These are phyloP conservation scores for Naganishia vishniacii DNA, from an alignment of 768 basidiomycete genomes.

Conservation along the genomic window DNA sequence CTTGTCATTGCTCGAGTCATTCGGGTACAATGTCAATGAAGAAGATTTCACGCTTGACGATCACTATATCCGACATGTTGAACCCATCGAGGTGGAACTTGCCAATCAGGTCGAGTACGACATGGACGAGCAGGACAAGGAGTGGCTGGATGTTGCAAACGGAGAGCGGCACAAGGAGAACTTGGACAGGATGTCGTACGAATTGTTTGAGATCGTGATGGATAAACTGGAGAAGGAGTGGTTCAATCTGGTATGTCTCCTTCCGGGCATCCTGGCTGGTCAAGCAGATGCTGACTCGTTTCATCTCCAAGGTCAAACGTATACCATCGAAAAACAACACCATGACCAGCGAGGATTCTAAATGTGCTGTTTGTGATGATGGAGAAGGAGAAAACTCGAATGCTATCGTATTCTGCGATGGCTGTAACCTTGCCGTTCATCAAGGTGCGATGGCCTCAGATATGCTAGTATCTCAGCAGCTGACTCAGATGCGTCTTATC, in stretches of 20 bases:
- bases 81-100: slow-evolving; percentile 87
- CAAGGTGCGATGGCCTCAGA: slow-evolving; percentile 64
- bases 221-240: slow-evolving; percentile 98
- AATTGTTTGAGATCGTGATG: slow-evolving; percentile 92
- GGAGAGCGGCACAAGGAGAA: slow-evolving; percentile 67
- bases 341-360: slow-evolving; percentile 88
- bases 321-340: slow-evolving; percentile 76
- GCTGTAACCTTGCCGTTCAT: slow-evolving; percentile 98
- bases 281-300: background rate
- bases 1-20: background rate
- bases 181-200: slow-evolving; percentile 66
- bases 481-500: background rate
- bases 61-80: slow-evolving; percentile 80
- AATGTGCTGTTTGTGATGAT: slow-evolving; percentile 95
- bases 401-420: slow-evolving; percentile 98
- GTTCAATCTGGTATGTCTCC: slow-evolving; percentile 73
- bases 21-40: slow-evolving; percentile 12
- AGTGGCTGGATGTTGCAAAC: slow-evolving; percentile 87
- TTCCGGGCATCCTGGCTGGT: background rate
- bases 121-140: slow-evolving; percentile 99
- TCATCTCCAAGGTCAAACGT: slow-evolving; percentile 75
- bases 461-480: too few species aligned
- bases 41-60: slow-evolving; percentile 65
- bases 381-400: slow-evolving; percentile 98
- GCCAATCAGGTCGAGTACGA: slow-evolving; percentile 95